phyloP scores from a whole-genome alignment of 106 monocot species.

The Iris macrosiphon region DNA sequence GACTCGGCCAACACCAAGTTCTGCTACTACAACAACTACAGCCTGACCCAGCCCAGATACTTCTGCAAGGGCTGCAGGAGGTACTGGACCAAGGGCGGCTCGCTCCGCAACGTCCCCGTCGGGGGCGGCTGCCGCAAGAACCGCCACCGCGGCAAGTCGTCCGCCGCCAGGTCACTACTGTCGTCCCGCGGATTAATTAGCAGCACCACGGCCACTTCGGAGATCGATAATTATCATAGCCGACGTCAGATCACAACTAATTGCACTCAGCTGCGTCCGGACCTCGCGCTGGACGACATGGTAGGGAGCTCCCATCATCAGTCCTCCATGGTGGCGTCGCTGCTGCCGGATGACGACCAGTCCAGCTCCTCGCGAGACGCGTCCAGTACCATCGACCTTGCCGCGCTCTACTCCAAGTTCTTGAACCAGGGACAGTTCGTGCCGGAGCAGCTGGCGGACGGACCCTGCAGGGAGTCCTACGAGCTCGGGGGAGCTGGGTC shows the following conservation, averaged over 20 bases:
- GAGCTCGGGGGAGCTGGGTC: too few relatives aligned
- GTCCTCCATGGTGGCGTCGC: neutral
- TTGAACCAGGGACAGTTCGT: neutral
- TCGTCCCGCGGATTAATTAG: too few relatives aligned
- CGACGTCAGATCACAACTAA: too few relatives aligned
- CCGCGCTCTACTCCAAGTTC: conserved; percentile 7
- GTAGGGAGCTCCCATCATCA: neutral
- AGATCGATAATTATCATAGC: too few relatives aligned
- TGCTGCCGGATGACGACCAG: neutral
- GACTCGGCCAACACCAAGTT: conserved; percentile 91
- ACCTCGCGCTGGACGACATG: conserved; percentile 13
- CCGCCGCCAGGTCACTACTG: too few relatives aligned
- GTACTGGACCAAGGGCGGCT: conserved; percentile 94
- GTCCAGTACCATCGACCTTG: conserved; percentile 20
- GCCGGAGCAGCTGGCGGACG: neutral
- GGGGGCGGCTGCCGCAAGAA: too few relatives aligned
- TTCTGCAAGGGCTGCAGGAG: conserved; percentile 89
- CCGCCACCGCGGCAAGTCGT: too few relatives aligned
- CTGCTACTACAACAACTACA: conserved; percentile 99
- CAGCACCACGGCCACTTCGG: too few relatives aligned
- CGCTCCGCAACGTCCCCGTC: conserved; percentile 78
- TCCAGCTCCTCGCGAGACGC: too few relatives aligned
- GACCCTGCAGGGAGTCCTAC: too few relatives aligned
- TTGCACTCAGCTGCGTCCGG: conserved; percentile 15
- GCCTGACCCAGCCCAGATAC: conserved; percentile 77